These are phyloP conservation scores for Yarrowia keelungensis DNA, from an alignment of 805 yeast genomes.

Conservation along the genomic window DNA sequence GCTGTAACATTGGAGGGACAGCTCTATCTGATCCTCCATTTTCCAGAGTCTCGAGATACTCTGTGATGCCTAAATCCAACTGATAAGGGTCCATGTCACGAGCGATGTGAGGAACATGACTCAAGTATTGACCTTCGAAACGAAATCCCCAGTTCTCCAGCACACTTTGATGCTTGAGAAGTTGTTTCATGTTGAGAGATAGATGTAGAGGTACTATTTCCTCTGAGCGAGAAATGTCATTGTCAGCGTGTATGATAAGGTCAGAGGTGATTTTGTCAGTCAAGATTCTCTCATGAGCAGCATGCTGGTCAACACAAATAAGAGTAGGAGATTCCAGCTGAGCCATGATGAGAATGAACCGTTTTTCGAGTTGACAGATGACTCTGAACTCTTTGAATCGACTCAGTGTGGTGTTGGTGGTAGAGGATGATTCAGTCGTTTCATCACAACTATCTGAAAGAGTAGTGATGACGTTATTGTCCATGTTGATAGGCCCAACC, in stretches of 20 bases:
- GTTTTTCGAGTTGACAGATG: slow-evolving; percentile 8
- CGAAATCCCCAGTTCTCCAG: slow-evolving; percentile 4
- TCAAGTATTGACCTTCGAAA: slow-evolving; percentile 9
- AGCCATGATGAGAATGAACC: slow-evolving; percentile 14
- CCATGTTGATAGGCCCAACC: not conserved
- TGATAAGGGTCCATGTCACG: slow-evolving; percentile 12
- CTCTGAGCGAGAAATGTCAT: not conserved
- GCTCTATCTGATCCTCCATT: slow-evolving; percentile 6
- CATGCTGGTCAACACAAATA: slow-evolving; percentile 27
- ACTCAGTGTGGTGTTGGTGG: not conserved
- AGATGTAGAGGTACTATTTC: slow-evolving; percentile 14
- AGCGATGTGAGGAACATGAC: slow-evolving; percentile 3
- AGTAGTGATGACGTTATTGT: not conserved
- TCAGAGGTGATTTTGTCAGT: not conserved
- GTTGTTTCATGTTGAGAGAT: slow-evolving; percentile 7
- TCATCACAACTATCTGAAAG: not conserved
- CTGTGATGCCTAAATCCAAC: not conserved
- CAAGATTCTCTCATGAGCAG: slow-evolving; percentile 23
- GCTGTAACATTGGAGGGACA: slow-evolving; percentile 12
- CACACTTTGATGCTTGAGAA: slow-evolving; percentile 1
- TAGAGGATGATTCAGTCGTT: no score
- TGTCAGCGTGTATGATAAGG: not conserved
- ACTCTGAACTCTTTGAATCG: not conserved
- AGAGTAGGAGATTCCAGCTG: not conserved
- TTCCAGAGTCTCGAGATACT: slow-evolving; percentile 2